Percentiles rank a stretch among this genome's conserved stretches.
These are phyloP conservation scores for Monilinia polystroma DNA, from an alignment of 2,329 filamentous ascomycete species.

Conservation along the genomic window DNA sequence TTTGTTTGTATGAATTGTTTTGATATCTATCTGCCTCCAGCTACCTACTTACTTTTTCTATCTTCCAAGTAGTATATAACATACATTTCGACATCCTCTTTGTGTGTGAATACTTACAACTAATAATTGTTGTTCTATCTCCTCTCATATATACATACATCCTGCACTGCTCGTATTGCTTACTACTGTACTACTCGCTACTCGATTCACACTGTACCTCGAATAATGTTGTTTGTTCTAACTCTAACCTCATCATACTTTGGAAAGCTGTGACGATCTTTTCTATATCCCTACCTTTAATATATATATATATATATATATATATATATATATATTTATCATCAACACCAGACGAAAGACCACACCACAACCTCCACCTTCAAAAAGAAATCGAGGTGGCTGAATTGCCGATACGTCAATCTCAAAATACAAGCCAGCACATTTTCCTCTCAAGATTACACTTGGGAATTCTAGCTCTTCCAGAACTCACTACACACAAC, in stretches of 20 bases:
- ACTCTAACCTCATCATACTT: conserved; percentile 1
- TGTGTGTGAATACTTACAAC: too few relatives aligned
- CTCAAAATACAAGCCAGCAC: conserved; percentile 1
- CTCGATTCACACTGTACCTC: neutral
- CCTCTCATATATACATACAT: too few relatives aligned
- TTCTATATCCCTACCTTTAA: neutral
- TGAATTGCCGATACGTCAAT: conserved; percentile 14
- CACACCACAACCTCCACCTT: neutral
- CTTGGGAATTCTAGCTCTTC: neutral
- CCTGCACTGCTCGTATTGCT: too few relatives aligned
- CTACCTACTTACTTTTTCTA: too few relatives aligned
- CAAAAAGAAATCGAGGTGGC: conserved; percentile 15
- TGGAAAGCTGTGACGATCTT: conserved; percentile 15
- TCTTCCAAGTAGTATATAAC: too few relatives aligned
- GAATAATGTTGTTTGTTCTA: conserved; percentile 14
- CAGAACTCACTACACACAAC: too few relatives aligned
- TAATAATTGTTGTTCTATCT: too few relatives aligned
- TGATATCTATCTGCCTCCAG: neutral
- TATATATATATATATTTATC: neutral
- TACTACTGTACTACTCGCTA: too few relatives aligned
- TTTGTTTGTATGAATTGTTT: neutral
- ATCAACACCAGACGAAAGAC: conserved; percentile 3
- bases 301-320: neutral
- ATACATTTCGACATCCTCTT: too few relatives aligned
- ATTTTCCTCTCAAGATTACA: conserved; percentile 10